Evolutionary conservation across 768 basidiomycete genomes (phyloP).

Genomic region (Rhodosporidiobolus odoratus): DNA sequence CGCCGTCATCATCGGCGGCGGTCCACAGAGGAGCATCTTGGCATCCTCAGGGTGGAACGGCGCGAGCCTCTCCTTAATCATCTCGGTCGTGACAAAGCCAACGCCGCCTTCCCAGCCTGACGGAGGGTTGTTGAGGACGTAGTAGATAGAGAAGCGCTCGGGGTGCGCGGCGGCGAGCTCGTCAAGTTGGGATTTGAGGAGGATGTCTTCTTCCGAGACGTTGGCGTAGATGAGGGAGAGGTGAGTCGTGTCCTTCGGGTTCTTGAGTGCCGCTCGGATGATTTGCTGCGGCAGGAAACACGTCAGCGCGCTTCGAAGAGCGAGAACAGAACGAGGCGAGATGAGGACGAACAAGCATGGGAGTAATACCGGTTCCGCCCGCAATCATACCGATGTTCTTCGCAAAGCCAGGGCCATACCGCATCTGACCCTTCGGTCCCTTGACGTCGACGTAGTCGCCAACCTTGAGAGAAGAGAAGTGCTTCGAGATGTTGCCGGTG

Average conservation of each 20-base stretch:
- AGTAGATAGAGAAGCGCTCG: slow-evolving; percentile 69
- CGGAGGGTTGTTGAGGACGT: slow-evolving; percentile 93
- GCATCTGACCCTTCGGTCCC: slow-evolving; percentile 94
- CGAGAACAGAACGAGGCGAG: background rate
- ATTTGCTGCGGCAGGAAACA: slow-evolving; percentile 56
- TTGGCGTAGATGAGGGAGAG: slow-evolving; percentile 93
- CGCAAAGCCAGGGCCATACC: slow-evolving; percentile 67
- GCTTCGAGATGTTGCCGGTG: slow-evolving; percentile 90
- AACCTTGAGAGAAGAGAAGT: slow-evolving; percentile 72
- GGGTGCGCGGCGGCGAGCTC: slow-evolving; percentile 61
- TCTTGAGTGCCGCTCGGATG: slow-evolving; percentile 85
- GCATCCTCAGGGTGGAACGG: slow-evolving; percentile 52
- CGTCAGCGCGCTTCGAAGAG: background rate
- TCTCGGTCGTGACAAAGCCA: slow-evolving; percentile 88
- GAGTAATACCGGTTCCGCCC: slow-evolving; percentile 96
- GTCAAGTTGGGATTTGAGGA: slow-evolving; percentile 82
- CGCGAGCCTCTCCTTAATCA: slow-evolving; percentile 68
- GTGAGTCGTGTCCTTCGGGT: slow-evolving; percentile 74
- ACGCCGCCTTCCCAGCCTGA: slow-evolving; percentile 73
- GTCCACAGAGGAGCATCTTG: slow-evolving; percentile 82
- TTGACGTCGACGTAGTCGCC: slow-evolving; percentile 86
- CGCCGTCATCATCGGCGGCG: slow-evolving; percentile 69
- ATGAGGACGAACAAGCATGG: slow-evolving; percentile 62
- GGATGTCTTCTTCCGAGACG: slow-evolving; percentile 84
- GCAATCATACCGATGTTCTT: slow-evolving; percentile 90